A percentile compares a stretch with the other conserved stretches of the same genome.
Conservation (phyloP, 495 filamentous ascomycete genomes). For the Hypoxylon lienhwacheense region DNA sequence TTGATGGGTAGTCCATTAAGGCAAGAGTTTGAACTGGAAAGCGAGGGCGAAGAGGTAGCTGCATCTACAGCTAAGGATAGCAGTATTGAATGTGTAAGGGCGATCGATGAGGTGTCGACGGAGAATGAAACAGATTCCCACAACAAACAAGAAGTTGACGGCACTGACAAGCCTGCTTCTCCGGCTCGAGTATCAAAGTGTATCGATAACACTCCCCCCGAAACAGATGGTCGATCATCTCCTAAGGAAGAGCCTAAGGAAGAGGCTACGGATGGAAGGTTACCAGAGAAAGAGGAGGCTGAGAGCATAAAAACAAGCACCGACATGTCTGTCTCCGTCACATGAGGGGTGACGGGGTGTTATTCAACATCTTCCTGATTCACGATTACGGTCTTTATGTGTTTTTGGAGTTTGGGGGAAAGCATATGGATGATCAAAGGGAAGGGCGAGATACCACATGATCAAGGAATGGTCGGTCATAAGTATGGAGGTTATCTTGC, state of each 20-base stretch:
- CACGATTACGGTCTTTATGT: constrained; percentile 25
- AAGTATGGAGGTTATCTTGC: constrained; percentile 21
- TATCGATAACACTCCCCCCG: not conserved
- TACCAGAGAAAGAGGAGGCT: constrained; percentile 11
- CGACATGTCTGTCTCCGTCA: constrained; percentile 26
- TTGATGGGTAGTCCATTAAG: constrained; percentile 36
- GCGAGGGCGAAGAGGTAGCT: constrained; percentile 23
- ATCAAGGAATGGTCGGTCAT: constrained; percentile 23
- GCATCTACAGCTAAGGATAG: constrained; percentile 25
- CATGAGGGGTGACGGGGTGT: constrained; percentile 8
- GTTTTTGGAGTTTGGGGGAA: constrained; percentile 32
- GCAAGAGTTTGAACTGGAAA: constrained; percentile 34
- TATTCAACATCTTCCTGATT: constrained; percentile 22
- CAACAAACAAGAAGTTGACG: not conserved
- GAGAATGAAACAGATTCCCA: not conserved
- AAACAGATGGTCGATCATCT: constrained; percentile 10
- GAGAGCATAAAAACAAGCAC: constrained; percentile 11
- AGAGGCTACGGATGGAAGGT: constrained; percentile 1
- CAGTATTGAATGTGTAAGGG: not conserved
- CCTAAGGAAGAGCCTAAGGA: constrained; percentile 7
- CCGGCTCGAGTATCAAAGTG: constrained; percentile 13
- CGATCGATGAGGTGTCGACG: not conserved
- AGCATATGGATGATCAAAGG: constrained; percentile 23
- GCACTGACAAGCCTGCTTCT: not conserved
- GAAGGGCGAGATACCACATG: constrained; percentile 34